Percentiles rank a stretch among this genome's conserved stretches.
phyloP scores from a whole-genome alignment of 2,329 filamentous ascomycete species.

The Fusarium paranaense region DNA sequence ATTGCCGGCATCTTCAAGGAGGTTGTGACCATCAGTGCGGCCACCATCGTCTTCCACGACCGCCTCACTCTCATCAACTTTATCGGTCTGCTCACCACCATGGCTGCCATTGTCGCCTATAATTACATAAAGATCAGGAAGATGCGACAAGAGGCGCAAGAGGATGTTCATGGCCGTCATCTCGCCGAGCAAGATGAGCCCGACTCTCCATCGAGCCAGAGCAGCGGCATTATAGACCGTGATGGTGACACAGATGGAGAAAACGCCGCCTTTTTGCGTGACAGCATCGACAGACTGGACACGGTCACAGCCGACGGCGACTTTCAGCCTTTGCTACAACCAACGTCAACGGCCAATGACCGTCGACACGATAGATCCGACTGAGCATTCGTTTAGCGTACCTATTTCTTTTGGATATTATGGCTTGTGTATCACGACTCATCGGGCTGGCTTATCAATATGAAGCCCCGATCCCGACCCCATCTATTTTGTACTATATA shows the following conservation, averaged over 20 bases:
- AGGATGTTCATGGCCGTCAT: constrained; percentile 59
- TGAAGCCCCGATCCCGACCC: constrained; percentile 11
- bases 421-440: constrained; percentile 27
- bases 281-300: constrained; percentile 51
- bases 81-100: constrained; percentile 87
- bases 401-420: constrained; percentile 26
- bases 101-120: constrained; percentile 86
- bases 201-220: constrained; percentile 51
- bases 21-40: constrained; percentile 93
- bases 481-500: constrained; percentile 30
- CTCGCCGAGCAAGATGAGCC: constrained; percentile 46
- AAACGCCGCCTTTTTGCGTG: constrained; percentile 57
- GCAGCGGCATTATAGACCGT: constrained; percentile 56
- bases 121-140: constrained; percentile 94
- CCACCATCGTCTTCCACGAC: constrained; percentile 89
- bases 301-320: constrained; percentile 54
- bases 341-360: constrained; percentile 27
- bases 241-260: constrained; percentile 59
- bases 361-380: constrained; percentile 24
- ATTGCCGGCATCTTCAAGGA: constrained; percentile 99
- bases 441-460: constrained; percentile 14
- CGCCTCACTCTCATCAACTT: constrained; percentile 88
- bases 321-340: constrained; percentile 31
- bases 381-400: constrained; percentile 25
- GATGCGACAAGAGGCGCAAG: constrained; percentile 83